Base-by-base conservation (phyloP, 2,329 filamentous ascomycete genomes). In the Fusarium cicatricum region DNA sequence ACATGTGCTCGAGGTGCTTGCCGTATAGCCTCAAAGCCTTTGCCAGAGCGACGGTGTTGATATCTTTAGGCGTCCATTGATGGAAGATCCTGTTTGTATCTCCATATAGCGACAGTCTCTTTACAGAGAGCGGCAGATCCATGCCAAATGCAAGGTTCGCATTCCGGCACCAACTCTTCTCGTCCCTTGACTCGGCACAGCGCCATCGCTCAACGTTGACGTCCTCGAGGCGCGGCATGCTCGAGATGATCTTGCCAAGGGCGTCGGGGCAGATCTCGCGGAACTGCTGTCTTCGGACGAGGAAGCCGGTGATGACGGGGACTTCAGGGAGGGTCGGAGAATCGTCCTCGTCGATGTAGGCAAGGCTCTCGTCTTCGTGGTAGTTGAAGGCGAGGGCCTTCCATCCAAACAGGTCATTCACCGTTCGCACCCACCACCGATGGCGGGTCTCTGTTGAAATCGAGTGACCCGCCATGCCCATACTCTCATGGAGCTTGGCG, bases 281-380 rank as follows among this genome's bases (percentile, higher is more conserved):
- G 16, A 60, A 57, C 1, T 63, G 36, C 7, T 40, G 47, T n/a
- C 16, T 16, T 4, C 59, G 55, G 15, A 63, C 38, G 1, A 63
- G 40, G 2, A 62, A 46, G 2, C 34, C 40, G 6, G 32, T 34
- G 6, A 63, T 15, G 3, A 31, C 37, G 3, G 32, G 19, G 3
- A 62, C 36, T 0, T 1, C 2, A 4, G 59, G 50, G 2, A 62
- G 12, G 3, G 19, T 11, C 4, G 14, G 28, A 1, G 8, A 4
- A 3, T 32, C 11, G 1, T 42, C 10, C 0, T 59, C 19, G 6
- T 12, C 4, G 7, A 10, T n/a, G 3, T 6, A 14, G 1, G 16
- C 10, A 6, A 14, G 9, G 4, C 17, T 15, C 1, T 5, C 3
- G 10, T 14, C 14, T 1, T 36, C 1, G 5, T 11, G 10, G 11